phyloP scores from a whole-genome alignment of 2,329 filamentous ascomycete species.

The Endocalyx cinctus region DNA sequence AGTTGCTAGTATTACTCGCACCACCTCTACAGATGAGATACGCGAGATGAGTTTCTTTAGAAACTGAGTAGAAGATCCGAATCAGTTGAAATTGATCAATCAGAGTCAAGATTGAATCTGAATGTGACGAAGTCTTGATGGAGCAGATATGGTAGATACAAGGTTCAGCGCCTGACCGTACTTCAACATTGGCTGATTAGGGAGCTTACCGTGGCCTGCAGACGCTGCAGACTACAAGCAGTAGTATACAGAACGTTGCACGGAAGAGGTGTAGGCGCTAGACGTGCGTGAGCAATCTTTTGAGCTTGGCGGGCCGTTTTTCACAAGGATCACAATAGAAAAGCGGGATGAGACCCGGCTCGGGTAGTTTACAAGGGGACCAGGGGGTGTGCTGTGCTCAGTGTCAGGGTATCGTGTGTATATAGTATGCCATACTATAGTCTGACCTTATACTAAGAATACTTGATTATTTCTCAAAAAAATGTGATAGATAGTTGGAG shows the following conservation, averaged over 20 bases:
- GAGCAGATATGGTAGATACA: conserved; percentile 11
- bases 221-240: conserved; percentile 30
- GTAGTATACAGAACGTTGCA: too few species aligned
- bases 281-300: conserved; percentile 15
- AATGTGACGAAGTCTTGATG: conserved; percentile 17
- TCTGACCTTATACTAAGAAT: too few species aligned
- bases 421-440: too few species aligned
- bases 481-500: too few species aligned
- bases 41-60: conserved; percentile 22
- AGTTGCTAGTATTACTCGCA: too few species aligned
- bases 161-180: conserved; percentile 33
- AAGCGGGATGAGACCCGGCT: too few species aligned
- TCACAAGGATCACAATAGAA: conserved; percentile 14
- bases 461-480: too few species aligned
- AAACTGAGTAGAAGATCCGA: conserved; percentile 12
- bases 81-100: conserved; percentile 20
- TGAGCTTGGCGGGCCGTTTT: conserved; percentile 16
- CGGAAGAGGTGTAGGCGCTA: conserved; percentile 21
- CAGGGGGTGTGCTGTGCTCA: too few species aligned
- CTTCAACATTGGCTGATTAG: conserved; percentile 50
- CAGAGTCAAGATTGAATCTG: conserved; percentile 19
- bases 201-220: conserved; percentile 35
- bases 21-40: too few species aligned
- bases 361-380: too few species aligned
- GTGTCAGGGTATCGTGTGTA: too few species aligned